These are phyloP conservation scores for Stenocarpella maydis DNA, from an alignment of 2,329 filamentous ascomycete genomes.

Conservation along the genomic window DNA sequence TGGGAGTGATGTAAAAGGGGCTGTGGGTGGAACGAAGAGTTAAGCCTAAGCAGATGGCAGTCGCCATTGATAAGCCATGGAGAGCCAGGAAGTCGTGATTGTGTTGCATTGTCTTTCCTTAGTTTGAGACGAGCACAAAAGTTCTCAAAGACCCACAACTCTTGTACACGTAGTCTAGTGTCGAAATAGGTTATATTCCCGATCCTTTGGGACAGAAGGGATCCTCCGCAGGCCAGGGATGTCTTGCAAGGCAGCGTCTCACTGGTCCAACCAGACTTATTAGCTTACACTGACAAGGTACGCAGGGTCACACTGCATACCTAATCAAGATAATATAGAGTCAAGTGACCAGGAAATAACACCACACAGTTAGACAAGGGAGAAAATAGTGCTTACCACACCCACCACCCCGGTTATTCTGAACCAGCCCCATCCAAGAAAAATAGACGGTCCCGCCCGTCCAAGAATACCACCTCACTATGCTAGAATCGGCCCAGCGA, in stretches of 20 bases:
- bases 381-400: conserved; percentile 20
- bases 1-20: too few relatives aligned
- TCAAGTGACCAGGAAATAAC: neutral
- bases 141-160: neutral
- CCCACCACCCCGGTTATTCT: neutral
- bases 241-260: neutral
- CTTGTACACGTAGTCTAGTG: neutral
- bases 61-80: too few relatives aligned
- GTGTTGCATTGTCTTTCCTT: too few relatives aligned
- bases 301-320: conserved; percentile 19
- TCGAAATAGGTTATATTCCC: neutral
- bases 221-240: conserved; percentile 5
- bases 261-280: neutral
- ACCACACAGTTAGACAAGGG: neutral
- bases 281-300: neutral
- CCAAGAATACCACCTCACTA: neutral
- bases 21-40: too few relatives aligned
- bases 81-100: too few relatives aligned
- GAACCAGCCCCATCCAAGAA: neutral
- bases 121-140: neutral
- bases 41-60: too few relatives aligned
- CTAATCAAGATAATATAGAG: conserved; percentile 7
- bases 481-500: neutral
- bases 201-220: conserved; percentile 8
- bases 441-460: neutral